These are phyloP conservation scores for Gillenia trifoliata DNA, from an alignment of 306 rosid genomes.

Conservation along the genomic window DNA sequence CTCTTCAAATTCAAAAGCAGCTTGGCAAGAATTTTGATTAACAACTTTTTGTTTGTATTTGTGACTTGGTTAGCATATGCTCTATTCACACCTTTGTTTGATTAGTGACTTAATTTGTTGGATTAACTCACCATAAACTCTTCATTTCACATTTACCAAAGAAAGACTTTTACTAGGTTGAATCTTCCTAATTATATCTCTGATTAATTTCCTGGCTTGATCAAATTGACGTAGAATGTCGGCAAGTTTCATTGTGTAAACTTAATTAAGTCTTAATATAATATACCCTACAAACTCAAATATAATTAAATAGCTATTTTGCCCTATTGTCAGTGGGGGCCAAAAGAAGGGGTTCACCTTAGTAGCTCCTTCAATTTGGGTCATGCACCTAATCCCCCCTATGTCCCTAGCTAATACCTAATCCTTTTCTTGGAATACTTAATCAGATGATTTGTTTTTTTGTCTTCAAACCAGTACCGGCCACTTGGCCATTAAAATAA, in stretches of 20 bases:
- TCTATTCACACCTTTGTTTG: background rate
- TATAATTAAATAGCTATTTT: background rate
- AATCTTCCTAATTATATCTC: background rate
- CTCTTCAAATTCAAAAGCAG: background rate
- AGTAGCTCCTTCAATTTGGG: conserved; percentile 4
- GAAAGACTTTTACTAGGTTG: background rate
- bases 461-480: background rate
- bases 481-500: background rate
- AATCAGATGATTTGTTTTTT: background rate
- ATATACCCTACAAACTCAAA: background rate
- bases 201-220: background rate
- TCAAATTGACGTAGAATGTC: background rate
- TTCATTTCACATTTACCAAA: background rate
- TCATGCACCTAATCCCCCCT: background rate
- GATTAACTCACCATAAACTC: background rate
- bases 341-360: conserved; percentile 5
- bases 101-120: background rate
- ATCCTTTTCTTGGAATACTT: background rate
- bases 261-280: background rate
- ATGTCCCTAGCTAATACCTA: background rate
- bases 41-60: background rate
- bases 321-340: conserved; percentile 8
- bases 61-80: background rate
- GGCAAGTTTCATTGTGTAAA: background rate
- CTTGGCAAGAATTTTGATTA: background rate